Evolutionary conservation across 2,329 filamentous ascomycete species (phyloP), one percentile per base, ranked within the genome.

Genomic region (Didymella sp.): DNA sequence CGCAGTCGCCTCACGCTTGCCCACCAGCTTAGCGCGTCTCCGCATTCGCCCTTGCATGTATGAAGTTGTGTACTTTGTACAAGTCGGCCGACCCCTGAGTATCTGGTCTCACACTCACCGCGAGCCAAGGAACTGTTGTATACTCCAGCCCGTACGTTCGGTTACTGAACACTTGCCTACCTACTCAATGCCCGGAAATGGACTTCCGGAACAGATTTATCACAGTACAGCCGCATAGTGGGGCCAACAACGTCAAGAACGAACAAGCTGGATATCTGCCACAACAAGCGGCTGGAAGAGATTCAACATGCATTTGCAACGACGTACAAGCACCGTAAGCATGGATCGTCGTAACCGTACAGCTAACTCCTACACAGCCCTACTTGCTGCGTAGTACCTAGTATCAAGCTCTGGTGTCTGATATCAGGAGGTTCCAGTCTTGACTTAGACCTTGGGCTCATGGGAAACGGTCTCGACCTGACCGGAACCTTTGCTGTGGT

Each of bases 401-500:
- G 21, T 12, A 8, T 11, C 6, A 17, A 19, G 37, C 12, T 19
- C 13, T 28, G n/a, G 19, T 21, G 12, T 22, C 8, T 9, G 8
- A 4, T 27, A 15, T 15, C 4, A n/a, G 13, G 30, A 33, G 6
- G 12, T 2, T n/a, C 28, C 35, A 38, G 4, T 42, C 4, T 6
- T 7, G 11, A 41, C n/a, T 27, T 49, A 57, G 17, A 35, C 60
- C 54, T 68, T 69, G 17, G 66, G 54, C 50, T 67, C 66, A 9
- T 64, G 51, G 9, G 60, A 48, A 17, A 64, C 55, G 27, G 58
- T 51, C 49, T 64, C 63, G 6, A 60, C 53, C 28, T 50, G 52
- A 22, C 51, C 38, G 11, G 47, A 44, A 15, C 53, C 55, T 25
- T 44, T 47, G 21, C 54, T 50, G 33, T 53, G 51, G 19, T 45